phyloP scores from a whole-genome alignment of 1,139 yeast genomes.

The Schwanniomyces etchellsii region DNA sequence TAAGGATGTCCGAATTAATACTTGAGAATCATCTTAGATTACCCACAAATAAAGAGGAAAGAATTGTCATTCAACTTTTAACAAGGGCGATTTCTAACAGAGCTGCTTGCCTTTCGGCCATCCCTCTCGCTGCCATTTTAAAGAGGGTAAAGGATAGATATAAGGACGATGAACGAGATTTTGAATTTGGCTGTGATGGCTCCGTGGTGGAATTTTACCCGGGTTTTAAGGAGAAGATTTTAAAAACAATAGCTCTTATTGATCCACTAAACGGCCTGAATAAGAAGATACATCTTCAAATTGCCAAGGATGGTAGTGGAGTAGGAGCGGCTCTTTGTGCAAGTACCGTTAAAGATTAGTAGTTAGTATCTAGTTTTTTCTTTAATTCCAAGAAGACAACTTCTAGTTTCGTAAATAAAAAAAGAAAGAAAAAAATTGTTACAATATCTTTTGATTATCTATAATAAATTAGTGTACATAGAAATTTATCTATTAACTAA shows the following conservation, averaged over 20 bases:
- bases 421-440: too few relatives aligned
- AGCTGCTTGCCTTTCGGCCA: constrained; percentile 81
- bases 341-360: constrained; percentile 17
- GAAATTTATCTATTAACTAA: too few relatives aligned
- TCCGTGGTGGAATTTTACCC: constrained; percentile 91
- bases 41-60: constrained; percentile 64
- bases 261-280: constrained; percentile 68
- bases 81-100: constrained; percentile 78
- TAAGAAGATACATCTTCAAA: constrained; percentile 64
- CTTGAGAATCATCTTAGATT: constrained; percentile 60
- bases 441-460: too few relatives aligned
- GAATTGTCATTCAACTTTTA: constrained; percentile 61
- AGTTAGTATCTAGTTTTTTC: too few relatives aligned
- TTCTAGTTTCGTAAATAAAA: too few relatives aligned
- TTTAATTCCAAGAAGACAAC: too few relatives aligned
- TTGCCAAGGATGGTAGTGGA: constrained; percentile 93
- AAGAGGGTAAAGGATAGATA: constrained; percentile 34
- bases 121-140: constrained; percentile 78
- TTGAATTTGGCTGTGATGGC: constrained; percentile 94
- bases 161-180: constrained; percentile 55
- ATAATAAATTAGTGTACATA: too few relatives aligned
- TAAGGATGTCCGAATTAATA: constrained; percentile 60
- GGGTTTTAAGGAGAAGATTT: constrained; percentile 68
- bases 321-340: constrained; percentile 97
- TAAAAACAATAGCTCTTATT: constrained; percentile 67